Conservation (phyloP, 2,329 filamentous ascomycete species). For the Dothideomycetes sp. region DNA sequence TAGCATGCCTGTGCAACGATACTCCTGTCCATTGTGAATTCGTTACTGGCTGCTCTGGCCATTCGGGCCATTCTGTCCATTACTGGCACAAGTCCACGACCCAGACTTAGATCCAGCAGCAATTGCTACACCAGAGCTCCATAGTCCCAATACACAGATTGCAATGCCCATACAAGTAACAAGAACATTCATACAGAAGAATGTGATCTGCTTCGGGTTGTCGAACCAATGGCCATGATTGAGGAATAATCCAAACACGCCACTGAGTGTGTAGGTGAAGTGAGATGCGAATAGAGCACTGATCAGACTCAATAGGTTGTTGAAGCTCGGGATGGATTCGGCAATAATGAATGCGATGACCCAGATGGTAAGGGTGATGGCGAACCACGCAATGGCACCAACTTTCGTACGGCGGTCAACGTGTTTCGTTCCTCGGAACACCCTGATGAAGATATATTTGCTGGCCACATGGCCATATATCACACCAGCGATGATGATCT, state of each 20-base stretch:
- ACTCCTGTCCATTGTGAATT: too few species aligned
- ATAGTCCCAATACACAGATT: slow-evolving; percentile 24
- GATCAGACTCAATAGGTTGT: slow-evolving; percentile 30
- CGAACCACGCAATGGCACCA: slow-evolving; percentile 49
- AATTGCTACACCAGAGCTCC: slow-evolving; percentile 10
- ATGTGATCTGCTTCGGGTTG: slow-evolving; percentile 31
- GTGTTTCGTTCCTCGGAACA: slow-evolving; percentile 51
- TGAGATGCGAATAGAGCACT: slow-evolving; percentile 53
- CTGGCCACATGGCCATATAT: slow-evolving; percentile 59
- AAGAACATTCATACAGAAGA: slow-evolving; percentile 34
- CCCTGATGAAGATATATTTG: slow-evolving; percentile 56
- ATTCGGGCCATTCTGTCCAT: slow-evolving; percentile 4
- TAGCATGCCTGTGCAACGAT: too few species aligned
- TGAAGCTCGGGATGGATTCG: slow-evolving; percentile 28
- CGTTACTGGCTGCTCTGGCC: too few species aligned
- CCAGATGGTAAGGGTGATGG: slow-evolving; percentile 49
- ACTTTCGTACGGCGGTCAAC: slow-evolving; percentile 26
- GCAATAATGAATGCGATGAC: slow-evolving; percentile 59
- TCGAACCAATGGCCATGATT: slow-evolving; percentile 36
- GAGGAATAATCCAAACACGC: slow-evolving; percentile 30
- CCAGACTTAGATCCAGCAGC: slow-evolving; percentile 1
- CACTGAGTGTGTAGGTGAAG: slow-evolving; percentile 36
- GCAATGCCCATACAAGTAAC: slow-evolving; percentile 27
- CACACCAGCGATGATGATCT: slow-evolving; percentile 61
- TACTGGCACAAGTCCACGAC: slow-evolving; percentile 1